Percentiles rank a stretch among this genome's conserved stretches.
Conservation (phyloP, 805 yeast genomes). For the Sporopachydermia quercuum region DNA sequence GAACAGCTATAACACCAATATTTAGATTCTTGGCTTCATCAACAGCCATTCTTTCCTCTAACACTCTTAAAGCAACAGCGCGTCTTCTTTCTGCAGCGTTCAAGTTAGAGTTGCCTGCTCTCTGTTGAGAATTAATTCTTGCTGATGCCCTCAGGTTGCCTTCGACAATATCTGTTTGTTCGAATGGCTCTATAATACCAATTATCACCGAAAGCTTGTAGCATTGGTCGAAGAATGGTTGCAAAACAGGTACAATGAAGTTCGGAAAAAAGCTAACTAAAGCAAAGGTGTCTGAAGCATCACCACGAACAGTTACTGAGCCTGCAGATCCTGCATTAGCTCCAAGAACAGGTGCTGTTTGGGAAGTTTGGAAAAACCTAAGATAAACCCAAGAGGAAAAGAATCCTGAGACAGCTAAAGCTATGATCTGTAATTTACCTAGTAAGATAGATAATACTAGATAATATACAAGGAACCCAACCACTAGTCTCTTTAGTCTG, state of each 20-base stretch:
- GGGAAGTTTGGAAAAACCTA: constrained; percentile 55
- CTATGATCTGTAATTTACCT: constrained; percentile 14
- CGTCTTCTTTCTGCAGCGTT: constrained; percentile 22
- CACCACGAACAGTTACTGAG: constrained; percentile 41
- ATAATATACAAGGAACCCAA: constrained; percentile 22
- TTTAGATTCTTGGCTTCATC: background rate
- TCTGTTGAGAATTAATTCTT: constrained; percentile 20
- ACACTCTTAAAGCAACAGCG: constrained; percentile 18
- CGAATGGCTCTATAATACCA: constrained; percentile 44
- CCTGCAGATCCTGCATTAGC: constrained; percentile 8
- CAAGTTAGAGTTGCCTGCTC: constrained; percentile 10
- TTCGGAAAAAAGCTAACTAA: constrained; percentile 77
- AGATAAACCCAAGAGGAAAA: constrained; percentile 61
- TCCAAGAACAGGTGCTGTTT: constrained; percentile 35
- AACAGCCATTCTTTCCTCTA: constrained; percentile 10
- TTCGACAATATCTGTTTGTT: constrained; percentile 54
- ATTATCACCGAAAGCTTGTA: constrained; percentile 26
- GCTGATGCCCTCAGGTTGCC: constrained; percentile 59
- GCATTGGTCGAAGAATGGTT: constrained; percentile 31
- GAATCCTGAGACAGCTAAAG: constrained; percentile 29
- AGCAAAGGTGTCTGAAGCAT: constrained; percentile 81
- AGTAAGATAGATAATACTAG: constrained; percentile 15
- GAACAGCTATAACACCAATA: constrained; percentile 7
- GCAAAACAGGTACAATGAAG: constrained; percentile 32
- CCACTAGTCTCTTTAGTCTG: constrained; percentile 23